Evolutionary conservation across 2,329 filamentous ascomycete genomes (phyloP).

Genomic region (Aspergillus japonicus): DNA sequence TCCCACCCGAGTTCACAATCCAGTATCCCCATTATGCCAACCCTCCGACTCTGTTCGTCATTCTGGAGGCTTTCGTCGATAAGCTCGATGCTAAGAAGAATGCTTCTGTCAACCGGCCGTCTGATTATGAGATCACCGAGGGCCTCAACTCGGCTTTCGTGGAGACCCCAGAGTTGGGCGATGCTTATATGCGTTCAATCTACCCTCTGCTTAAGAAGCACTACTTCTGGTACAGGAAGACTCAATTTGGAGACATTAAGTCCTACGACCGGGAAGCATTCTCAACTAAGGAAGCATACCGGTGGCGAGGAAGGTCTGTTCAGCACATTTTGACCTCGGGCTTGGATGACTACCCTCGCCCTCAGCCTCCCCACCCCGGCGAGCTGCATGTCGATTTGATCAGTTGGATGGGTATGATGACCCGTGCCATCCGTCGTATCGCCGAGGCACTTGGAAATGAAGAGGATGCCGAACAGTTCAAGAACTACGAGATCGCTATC

Average conservation of each 20-base stretch:
- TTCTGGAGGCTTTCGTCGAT: constrained; percentile 79
- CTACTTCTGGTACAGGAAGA: constrained; percentile 92
- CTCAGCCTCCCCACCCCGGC: constrained; percentile 89
- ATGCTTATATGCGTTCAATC: constrained; percentile 70
- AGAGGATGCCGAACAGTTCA: constrained; percentile 74
- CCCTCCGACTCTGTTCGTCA: constrained; percentile 89
- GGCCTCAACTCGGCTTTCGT: constrained; percentile 63
- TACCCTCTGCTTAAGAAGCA: constrained; percentile 87
- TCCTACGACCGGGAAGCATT: constrained; percentile 87
- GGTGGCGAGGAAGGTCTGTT: constrained; percentile 88
- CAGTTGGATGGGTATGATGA: constrained; percentile 97
- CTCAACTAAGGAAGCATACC: constrained; percentile 86
- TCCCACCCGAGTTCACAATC: constrained; percentile 86
- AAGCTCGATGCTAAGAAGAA: constrained; percentile 60
- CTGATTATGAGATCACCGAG: constrained; percentile 34
- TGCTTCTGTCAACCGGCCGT: constrained; percentile 24
- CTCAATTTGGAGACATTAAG: constrained; percentile 85
- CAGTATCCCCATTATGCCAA: constrained; percentile 98
- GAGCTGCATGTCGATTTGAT: constrained; percentile 95
- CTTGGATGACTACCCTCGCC: constrained; percentile 91
- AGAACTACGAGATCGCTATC: constrained; percentile 72
- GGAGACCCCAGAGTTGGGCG: constrained; percentile 64
- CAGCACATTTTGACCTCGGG: constrained; percentile 89
- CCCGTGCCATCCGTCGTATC: constrained; percentile 77
- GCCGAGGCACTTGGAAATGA: constrained; percentile 70